Evolutionary conservation across 805 yeast genomes (phyloP), one percentile per base, ranked within the genome.

Genomic region (Metschnikowia orientalis): DNA sequence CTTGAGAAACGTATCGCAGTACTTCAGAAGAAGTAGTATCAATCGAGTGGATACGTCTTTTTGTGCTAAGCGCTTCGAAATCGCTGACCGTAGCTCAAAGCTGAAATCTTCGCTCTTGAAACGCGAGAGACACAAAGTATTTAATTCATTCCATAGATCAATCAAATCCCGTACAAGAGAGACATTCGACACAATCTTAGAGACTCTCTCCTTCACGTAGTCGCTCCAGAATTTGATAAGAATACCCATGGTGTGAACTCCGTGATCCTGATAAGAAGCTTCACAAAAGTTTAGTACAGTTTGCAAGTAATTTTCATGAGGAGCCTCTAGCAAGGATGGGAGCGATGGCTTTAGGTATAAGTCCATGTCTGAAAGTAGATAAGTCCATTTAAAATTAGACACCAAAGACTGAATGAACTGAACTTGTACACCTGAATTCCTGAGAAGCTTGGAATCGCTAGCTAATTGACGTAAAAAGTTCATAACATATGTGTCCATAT

Each of bases 31-130:
- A 28, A 47, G 56, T 2, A 25, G 21, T 5, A 57, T 43, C 1
- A 56, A 40, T 7, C 34, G 31, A 0, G 32, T 4, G 25, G 57
- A 56, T 10, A 30, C n/a, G 10, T 32, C 18, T 11, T 34, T 42
- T 7, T 33, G 21, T 26, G 39, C 32, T 32, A 42, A 20, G 14
- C 36, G 48, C 44, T 57, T 28, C 44, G 32, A 40, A 21, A 62
- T 51, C 4, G 64, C 44, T 21, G 44, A 45, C 33, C 69, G 44
- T n/a, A 59, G 37, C 35, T 60, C 64, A 37, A 52, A 53, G 27
- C 51, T 59, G 29, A 61, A 57, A 18, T 37, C 35, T 9, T 48
- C 54, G 29, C 49, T 35, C 4, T 32, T 22, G 12, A 35, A 23
- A 6, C 29, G 33, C 1, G 25, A 11, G 1, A 27, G 16, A 4